Evolutionary conservation across 257 asterid species (phyloP), one percentile per base, ranked within the genome.

Genomic region (Jaltomata sinuosa): DNA sequence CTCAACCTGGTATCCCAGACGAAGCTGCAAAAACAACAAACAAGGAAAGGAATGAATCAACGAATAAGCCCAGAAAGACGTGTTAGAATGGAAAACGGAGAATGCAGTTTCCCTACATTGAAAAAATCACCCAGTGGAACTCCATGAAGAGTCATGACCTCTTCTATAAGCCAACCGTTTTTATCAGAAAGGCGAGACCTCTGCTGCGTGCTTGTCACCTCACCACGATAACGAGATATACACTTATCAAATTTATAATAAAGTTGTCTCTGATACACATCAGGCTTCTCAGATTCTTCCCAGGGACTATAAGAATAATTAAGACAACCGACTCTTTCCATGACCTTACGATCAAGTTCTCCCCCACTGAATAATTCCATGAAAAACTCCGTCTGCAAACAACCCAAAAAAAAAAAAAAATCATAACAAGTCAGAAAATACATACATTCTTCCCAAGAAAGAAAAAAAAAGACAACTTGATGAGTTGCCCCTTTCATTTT

Each of bases 171-270:
- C 98, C 98, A 97, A 9, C 98, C 98, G 15, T 87, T 87, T 87
- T 78, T 87, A 57, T 88, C 96, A 45, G 92, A 62, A 72, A 91
- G 94, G 22, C 91, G 91, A 65, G 99, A 92, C 77, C 89, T 95
- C 71, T 95, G 98, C 88, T 97, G 99, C 55, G 97, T 94, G 96
- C 99, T 95, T 1, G 98, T 97, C 74, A 95, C 98, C 88, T 94
- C 99, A 87, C 98, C 99, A 85, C 97, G 85, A 54, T 92, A 95
- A 67, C 94, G 96, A 11, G 98, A 97, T 54, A 97, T 87, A 8
- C 87, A 90, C 85, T 91, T 94, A 65, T 95, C 98, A 68, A 95
- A 95, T 84, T 95, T 95, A 92, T 97, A 95, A 64, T 93, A 93
- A 42, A 95, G 94, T 80, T 95, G 98, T 84, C 99, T 92, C 89